phyloP scores from a whole-genome alignment of 2,329 filamentous ascomycete species.

The Penicillium sp. region DNA sequence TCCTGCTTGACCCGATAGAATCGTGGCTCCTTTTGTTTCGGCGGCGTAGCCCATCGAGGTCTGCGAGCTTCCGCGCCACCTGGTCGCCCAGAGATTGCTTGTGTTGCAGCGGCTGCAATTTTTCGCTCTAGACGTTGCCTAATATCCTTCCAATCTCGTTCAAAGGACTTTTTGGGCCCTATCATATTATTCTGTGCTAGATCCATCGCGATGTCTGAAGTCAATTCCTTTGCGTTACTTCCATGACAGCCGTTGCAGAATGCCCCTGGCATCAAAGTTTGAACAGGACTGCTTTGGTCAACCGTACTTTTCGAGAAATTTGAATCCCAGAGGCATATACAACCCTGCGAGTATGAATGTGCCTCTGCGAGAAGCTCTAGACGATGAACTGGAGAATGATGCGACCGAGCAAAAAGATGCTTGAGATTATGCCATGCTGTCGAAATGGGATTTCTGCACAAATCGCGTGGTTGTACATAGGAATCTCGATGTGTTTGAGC shows the following conservation, averaged over 20 bases:
- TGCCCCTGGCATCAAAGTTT: slow-evolving; percentile 6
- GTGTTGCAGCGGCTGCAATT: slow-evolving; percentile 12
- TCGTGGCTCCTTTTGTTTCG: slow-evolving; percentile 8
- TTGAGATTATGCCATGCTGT: background rate
- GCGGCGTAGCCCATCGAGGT: slow-evolving; percentile 9
- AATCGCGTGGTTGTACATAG: background rate
- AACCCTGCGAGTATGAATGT: background rate
- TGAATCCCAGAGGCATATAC: background rate
- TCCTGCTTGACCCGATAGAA: slow-evolving; percentile 22
- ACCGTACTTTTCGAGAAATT: background rate
- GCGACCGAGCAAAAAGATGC: background rate
- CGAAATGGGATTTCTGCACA: background rate
- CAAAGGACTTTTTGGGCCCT: slow-evolving; percentile 10
- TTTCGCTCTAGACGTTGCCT: slow-evolving; percentile 14
- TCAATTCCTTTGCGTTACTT: slow-evolving; percentile 3
- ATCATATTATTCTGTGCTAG: background rate
- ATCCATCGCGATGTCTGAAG: slow-evolving; percentile 9
- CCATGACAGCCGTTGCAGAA: slow-evolving; percentile 8
- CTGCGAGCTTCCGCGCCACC: slow-evolving; percentile 9
- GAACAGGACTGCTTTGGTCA: background rate
- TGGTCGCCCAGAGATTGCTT: slow-evolving; percentile 12
- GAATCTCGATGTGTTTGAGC: background rate
- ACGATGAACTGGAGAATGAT: background rate
- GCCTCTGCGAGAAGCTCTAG: background rate
- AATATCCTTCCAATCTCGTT: slow-evolving; percentile 15